Base-by-base conservation (phyloP, 1,139 yeast species). In the Torulaspora pretoriensis region DNA sequence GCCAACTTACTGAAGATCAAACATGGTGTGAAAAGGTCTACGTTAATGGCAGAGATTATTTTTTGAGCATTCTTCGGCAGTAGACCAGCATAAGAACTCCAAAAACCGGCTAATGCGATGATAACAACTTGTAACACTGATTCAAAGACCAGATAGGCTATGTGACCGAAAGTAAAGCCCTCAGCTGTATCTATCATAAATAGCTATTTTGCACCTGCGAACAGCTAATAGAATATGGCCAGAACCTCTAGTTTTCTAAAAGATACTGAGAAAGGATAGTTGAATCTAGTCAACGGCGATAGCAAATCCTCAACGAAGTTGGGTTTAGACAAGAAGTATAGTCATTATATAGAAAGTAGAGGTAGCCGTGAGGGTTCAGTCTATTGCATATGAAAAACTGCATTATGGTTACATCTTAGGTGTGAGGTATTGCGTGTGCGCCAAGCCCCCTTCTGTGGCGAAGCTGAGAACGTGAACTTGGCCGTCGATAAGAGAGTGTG, bases 1-100 rank as follows among this genome's bases (percentile, higher is more conserved):
- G 89, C 90, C 53, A 83, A 69, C 63, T 83, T 83, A 53, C 83
- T 74, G 60, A 83, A 83, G 55, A 83, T 83, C 70, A 83, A 73
- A 51, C 87, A 83, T 9, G 92, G 92, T 10, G 92, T 83, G 67
- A 83, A 83, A 43, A 83, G 64, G 60, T 83, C 88, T 30, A 83
- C 89, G 59, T 83, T 83, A 33, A 83, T 68, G 42, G 72, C 68
- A 2, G 84, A 77, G 19, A 83, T 72, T 23, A 76, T 72, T 57
- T 81, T 82, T 53, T 82, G 86, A 24, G 80, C 84, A 43, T 70
- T 71, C 47, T 77, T 71, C 46, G 74, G 77, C 42, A 83, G 68
- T 35, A 82, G 62, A 1, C 86, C 86, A 2, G 78, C 60, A 53
- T 73, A 74, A 10, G 89, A 85, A 31, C 84, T 80, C 65, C 82